These are phyloP conservation scores for Erodium texanum DNA, from an alignment of 441 rosid genomes.

Conservation along the genomic window DNA sequence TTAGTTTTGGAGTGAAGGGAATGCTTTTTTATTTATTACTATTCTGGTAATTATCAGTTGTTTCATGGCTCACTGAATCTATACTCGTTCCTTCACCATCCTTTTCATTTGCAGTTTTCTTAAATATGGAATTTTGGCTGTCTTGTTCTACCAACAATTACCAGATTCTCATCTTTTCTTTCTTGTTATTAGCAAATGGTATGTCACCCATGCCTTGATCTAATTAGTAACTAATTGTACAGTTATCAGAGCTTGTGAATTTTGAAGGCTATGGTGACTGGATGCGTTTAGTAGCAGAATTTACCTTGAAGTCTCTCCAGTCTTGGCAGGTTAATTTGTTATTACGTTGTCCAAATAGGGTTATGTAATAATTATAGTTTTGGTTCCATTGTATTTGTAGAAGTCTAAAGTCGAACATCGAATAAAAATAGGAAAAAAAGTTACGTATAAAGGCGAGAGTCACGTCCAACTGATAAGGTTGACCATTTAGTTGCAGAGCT, in stretches of 20 bases:
- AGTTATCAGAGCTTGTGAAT: constrained; percentile 97
- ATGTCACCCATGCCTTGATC: background rate
- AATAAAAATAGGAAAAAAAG: too few species aligned
- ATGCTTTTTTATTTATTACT: background rate
- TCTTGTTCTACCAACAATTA: background rate
- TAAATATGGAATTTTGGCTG: background rate
- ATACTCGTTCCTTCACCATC: background rate
- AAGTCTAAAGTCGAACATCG: too few species aligned
- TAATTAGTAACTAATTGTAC: constrained; percentile 24
- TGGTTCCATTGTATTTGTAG: background rate
- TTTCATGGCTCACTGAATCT: background rate
- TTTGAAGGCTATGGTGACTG: constrained; percentile 96
- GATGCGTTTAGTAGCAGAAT: constrained; percentile 92
- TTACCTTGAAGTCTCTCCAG: constrained; percentile 88
- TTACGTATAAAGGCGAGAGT: too few species aligned
- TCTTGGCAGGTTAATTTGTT: constrained; percentile 82
- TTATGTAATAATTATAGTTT: background rate
- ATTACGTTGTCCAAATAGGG: constrained; percentile 9
- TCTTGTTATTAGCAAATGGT: background rate
- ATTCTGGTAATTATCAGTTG: background rate
- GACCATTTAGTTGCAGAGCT: too few species aligned
- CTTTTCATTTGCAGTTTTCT: background rate
- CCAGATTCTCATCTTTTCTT: background rate
- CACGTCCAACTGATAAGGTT: too few species aligned
- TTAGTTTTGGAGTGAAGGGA: background rate